Conservation (phyloP, 2,329 filamentous ascomycete genomes). For the Pyrenochaeta sp. region DNA sequence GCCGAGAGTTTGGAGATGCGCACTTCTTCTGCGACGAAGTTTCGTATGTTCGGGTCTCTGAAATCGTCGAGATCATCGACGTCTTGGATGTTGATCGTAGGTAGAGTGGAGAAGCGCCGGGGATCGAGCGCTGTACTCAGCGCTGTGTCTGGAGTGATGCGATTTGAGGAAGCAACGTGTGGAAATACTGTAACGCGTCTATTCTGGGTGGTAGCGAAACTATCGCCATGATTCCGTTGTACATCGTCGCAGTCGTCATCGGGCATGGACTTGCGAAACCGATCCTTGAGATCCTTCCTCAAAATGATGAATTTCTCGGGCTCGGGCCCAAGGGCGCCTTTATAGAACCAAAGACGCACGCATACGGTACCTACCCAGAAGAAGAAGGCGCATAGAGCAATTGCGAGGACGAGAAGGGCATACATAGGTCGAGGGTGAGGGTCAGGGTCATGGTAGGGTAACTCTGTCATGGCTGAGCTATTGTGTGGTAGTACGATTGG, state of each 20-base stretch:
- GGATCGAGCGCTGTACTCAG: background rate
- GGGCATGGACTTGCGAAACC: background rate
- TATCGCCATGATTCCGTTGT: background rate
- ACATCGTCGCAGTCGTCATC: background rate
- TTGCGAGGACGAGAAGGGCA: conserved; percentile 23
- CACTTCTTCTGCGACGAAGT: conserved; percentile 28
- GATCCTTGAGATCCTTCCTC: conserved; percentile 16
- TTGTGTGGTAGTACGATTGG: background rate
- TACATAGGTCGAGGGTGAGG: conserved; percentile 15
- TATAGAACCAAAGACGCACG: conserved; percentile 37
- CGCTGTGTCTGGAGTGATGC: conserved; percentile 1
- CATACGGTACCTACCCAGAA: conserved; percentile 28
- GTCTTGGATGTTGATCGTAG: conserved; percentile 17
- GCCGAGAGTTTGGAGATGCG: conserved; percentile 35
- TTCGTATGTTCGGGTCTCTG: conserved; percentile 14
- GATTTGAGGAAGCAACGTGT: background rate
- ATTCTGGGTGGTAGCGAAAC: background rate
- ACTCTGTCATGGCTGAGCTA: background rate
- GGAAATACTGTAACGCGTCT: background rate
- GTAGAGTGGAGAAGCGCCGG: background rate
- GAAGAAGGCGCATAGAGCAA: conserved; percentile 28
- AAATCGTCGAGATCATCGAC: conserved; percentile 7
- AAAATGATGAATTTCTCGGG: conserved; percentile 31
- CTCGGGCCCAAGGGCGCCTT: conserved; percentile 28
- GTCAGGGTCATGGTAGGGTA: background rate